Evolutionary conservation across 257 asterid genomes (phyloP).

Genomic region (Mentha longifolia): DNA sequence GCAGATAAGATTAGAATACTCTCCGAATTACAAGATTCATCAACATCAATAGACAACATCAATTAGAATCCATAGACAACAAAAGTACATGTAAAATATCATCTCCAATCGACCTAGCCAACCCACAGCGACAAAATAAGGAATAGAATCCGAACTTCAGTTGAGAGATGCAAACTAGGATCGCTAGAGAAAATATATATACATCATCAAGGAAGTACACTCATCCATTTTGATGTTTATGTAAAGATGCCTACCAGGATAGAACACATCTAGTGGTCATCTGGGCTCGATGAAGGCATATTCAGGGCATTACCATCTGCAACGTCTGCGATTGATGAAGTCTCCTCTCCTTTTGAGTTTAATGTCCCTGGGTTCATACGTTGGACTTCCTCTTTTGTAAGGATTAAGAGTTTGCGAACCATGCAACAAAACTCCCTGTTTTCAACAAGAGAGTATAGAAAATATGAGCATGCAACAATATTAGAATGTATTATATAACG

Average conservation of each 20-base stretch:
- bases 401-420: conserved; percentile 88
- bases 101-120: background rate
- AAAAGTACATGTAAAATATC: background rate
- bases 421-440: conserved; percentile 89
- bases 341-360: conserved; percentile 71
- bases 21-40: background rate
- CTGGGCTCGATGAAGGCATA: conserved; percentile 55
- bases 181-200: background rate
- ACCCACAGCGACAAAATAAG: background rate
- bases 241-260: conserved; percentile 35
- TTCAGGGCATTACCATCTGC: conserved; percentile 57
- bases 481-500: background rate
- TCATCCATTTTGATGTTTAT: background rate
- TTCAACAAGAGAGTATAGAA: background rate
- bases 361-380: conserved; percentile 81
- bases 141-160: background rate
- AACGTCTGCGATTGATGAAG: conserved; percentile 64
- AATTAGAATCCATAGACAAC: background rate
- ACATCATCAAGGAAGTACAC: background rate
- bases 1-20: conserved; percentile 10
- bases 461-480: conserved; percentile 11
- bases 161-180: conserved; percentile 1
- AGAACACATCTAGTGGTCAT: conserved; percentile 43
- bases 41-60: conserved; percentile 3
- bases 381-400: conserved; percentile 84